Evolutionary conservation across 495 filamentous ascomycete genomes (phyloP).

Genomic region (Penicillium coffeae): DNA sequence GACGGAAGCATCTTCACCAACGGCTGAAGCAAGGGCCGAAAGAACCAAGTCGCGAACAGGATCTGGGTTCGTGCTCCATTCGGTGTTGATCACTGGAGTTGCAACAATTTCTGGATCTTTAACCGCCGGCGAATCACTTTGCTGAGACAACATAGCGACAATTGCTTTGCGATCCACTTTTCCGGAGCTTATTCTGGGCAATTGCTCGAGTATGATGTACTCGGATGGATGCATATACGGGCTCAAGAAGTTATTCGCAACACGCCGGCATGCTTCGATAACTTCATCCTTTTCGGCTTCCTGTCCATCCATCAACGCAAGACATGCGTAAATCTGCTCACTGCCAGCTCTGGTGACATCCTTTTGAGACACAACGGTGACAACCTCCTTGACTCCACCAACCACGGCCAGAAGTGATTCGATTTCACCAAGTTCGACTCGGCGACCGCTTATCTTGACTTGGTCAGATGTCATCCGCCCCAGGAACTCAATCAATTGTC

Average conservation of each 20-base stretch:
- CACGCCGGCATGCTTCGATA: background rate
- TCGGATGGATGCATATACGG: background rate
- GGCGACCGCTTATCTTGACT: slow-evolving; percentile 85
- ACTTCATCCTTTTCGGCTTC: background rate
- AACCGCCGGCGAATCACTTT: background rate
- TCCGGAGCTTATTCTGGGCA: background rate
- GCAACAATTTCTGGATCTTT: background rate
- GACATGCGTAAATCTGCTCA: slow-evolving; percentile 23
- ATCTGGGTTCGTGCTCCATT: background rate
- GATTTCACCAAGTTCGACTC: slow-evolving; percentile 86
- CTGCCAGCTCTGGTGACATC: slow-evolving; percentile 13
- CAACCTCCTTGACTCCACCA: slow-evolving; percentile 15
- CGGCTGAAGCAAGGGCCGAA: slow-evolving; percentile 43
- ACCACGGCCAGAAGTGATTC: slow-evolving; percentile 41
- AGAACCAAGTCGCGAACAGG: slow-evolving; percentile 9
- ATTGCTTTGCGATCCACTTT: background rate
- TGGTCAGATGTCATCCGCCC: slow-evolving; percentile 76
- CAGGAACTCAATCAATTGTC: slow-evolving; percentile 48
- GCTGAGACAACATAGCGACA: background rate
- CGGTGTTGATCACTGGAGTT: background rate
- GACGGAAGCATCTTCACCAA: slow-evolving; percentile 32
- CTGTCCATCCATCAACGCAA: background rate
- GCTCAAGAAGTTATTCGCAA: background rate
- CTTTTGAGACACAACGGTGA: slow-evolving; percentile 16
- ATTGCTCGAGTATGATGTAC: background rate